Evolutionary conservation across 371 early-diverging fungal species (phyloP), one percentile per base, ranked within the genome.

Genomic region (Dichotomocladium elegans): DNA sequence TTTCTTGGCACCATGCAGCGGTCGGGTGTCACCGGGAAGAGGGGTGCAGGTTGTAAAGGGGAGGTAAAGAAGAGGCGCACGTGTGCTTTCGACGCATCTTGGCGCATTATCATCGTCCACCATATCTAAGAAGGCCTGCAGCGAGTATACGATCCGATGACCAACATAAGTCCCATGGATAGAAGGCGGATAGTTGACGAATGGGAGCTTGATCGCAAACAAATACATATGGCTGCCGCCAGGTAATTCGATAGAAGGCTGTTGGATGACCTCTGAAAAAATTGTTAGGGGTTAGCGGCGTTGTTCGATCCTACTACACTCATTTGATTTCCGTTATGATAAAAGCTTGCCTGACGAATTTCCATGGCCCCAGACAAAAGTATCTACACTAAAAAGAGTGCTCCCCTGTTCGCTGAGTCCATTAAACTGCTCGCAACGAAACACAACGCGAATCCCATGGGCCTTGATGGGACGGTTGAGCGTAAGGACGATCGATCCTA

Each of bases 171-270:
- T 47, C 26, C 72, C 68, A 4, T 46, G 47, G 4, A 76, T 65
- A 1, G 70, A 68, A 0, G 76, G 72, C 21, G 76, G 76, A 35
- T 70, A 76, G 46, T 76, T 76, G 12, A 62, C 42, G 51, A 51
- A 33, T 7, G 76, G 76, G 19, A 76, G 15, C 30, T 70, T 63
- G 27, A 76, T 68, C 27, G 72, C 72, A 62, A 76, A 76, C 24
- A 76, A 43, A 34, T 71, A 70, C 37, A 76, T 55, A 37, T 72
- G 72, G 29, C 58, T 64, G 7, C 72, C 76, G 1, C 40, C 37
- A 19, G 61, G 34, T 14, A 68, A 26, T 33, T 60, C 57, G 31
- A 25, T n/a, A n/a, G n/a, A n/a, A n/a, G n/a, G n/a, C n/a, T n/a
- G n/a, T n/a, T n/a, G n/a, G n/a, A n/a, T n/a, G n/a, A n/a, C n/a